These are phyloP conservation scores for Xylariaceae sp. DNA, from an alignment of 2,329 filamentous ascomycete species.

Conservation along the genomic window DNA sequence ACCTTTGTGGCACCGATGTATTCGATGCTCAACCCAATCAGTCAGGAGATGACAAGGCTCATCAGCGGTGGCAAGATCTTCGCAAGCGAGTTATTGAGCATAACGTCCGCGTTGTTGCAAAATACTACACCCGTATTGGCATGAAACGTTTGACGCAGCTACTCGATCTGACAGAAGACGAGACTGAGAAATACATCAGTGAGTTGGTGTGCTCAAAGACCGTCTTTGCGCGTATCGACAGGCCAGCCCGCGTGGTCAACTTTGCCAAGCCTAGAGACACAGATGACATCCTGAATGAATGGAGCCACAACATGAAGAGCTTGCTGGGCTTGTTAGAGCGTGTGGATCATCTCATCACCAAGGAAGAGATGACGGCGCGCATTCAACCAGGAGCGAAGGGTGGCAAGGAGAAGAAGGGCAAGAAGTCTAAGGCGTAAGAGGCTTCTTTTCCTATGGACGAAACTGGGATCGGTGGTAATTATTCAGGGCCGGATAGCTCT, in stretches of 20 bases:
- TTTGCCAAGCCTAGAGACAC: conserved; percentile 94
- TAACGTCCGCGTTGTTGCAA: conserved; percentile 94
- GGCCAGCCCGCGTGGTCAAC: conserved; percentile 84
- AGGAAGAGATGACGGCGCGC: conserved; percentile 99
- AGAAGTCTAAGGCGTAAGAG: conserved; percentile 26
- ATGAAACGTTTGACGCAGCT: conserved; percentile 87
- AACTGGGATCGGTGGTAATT: conserved; percentile 9
- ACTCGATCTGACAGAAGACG: conserved; percentile 86
- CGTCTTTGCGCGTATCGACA: conserved; percentile 95
- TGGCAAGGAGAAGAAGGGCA: conserved; percentile 33
- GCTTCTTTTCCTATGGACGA: neutral
- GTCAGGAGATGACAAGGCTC: conserved; percentile 72
- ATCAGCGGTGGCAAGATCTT: conserved; percentile 86
- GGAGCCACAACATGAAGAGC: conserved; percentile 98
- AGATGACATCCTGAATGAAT: conserved; percentile 95
- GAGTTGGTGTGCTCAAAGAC: conserved; percentile 97
- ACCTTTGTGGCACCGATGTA: conserved; percentile 84
- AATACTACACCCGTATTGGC: conserved; percentile 97
- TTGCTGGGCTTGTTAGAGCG: conserved; percentile 79
- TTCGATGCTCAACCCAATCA: conserved; percentile 66
- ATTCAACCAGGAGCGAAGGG: conserved; percentile 66
- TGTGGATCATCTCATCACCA: conserved; percentile 97
- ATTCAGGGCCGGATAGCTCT: conserved; percentile 5
- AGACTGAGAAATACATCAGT: conserved; percentile 98
- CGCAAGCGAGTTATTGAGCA: conserved; percentile 99